These are phyloP conservation scores for Agaricus blazei DNA, from an alignment of 768 basidiomycete genomes.

Conservation along the genomic window DNA sequence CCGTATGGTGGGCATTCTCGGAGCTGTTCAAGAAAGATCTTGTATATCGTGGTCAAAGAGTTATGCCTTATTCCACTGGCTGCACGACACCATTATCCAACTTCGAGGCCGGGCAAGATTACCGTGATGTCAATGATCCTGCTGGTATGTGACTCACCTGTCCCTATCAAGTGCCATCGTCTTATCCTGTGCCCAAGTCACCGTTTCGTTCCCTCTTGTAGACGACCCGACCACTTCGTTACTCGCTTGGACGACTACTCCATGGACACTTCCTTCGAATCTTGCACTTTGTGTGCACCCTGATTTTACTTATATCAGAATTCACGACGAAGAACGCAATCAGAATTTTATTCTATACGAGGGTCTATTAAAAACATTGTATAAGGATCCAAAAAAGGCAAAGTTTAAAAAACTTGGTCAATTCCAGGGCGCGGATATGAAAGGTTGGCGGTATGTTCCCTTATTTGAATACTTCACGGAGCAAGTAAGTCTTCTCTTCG, in stretches of 20 bases:
- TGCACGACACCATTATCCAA: slow-evolving; percentile 95
- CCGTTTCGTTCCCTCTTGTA: slow-evolving; percentile 87
- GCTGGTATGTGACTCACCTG: slow-evolving; percentile 48
- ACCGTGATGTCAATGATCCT: slow-evolving; percentile 92
- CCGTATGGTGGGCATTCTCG: slow-evolving; percentile 98
- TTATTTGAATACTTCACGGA: slow-evolving; percentile 97
- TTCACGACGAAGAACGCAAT: slow-evolving; percentile 83
- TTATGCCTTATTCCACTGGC: slow-evolving; percentile 98
- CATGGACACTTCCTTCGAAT: slow-evolving; percentile 97
- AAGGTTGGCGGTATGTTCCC: slow-evolving; percentile 93
- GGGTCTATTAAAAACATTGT: slow-evolving; percentile 76
- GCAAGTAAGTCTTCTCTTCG: slow-evolving; percentile 44
- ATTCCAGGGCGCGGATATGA: slow-evolving; percentile 90
- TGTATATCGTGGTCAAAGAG: slow-evolving; percentile 89
- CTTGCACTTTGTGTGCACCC: slow-evolving; percentile 95
- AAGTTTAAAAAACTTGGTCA: slow-evolving; percentile 89
- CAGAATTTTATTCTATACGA: slow-evolving; percentile 93
- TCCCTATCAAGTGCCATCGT: background rate
- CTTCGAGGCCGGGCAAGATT: slow-evolving; percentile 92
- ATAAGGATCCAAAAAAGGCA: slow-evolving; percentile 96
- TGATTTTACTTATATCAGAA: slow-evolving; percentile 93
- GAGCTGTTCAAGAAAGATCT: slow-evolving; percentile 89
- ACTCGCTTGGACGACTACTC: slow-evolving; percentile 98
- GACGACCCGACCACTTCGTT: slow-evolving; percentile 89
- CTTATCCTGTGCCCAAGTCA: slow-evolving; percentile 45